Percentiles rank a stretch among this genome's conserved stretches.
Conservation (phyloP, 2,329 filamentous ascomycete species). For the Trichoderma sp. region DNA sequence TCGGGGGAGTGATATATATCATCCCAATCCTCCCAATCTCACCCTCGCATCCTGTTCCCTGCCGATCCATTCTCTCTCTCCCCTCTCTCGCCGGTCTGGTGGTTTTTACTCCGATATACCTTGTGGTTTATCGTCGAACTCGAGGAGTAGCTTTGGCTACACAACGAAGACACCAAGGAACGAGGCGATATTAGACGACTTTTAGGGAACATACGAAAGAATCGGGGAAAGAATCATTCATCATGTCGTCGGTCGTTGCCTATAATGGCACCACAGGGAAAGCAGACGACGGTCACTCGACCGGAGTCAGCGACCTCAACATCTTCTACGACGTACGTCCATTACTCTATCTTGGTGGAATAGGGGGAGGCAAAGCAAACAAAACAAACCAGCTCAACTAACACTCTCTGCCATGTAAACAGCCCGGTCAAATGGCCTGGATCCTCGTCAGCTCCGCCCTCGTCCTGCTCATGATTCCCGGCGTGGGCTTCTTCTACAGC, state of each 20-base stretch:
- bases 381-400: neutral
- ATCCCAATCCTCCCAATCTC: slow-evolving; percentile 1
- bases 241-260: slow-evolving; percentile 30
- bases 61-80: neutral
- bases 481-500: slow-evolving; percentile 93
- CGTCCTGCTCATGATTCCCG: slow-evolving; percentile 89
- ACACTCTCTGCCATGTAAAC: slow-evolving; percentile 6
- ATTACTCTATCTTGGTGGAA: neutral
- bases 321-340: slow-evolving; percentile 72
- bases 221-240: slow-evolving; percentile 5
- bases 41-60: neutral
- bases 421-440: slow-evolving; percentile 82
- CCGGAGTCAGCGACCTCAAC: slow-evolving; percentile 67
- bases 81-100: neutral
- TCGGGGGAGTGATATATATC: neutral
- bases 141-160: neutral
- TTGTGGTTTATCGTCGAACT: neutral
- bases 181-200: neutral
- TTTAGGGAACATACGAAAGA: neutral
- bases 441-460: slow-evolving; percentile 73
- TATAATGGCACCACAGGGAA: slow-evolving; percentile 52
- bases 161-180: neutral
- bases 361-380: neutral
- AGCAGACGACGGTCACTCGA: slow-evolving; percentile 52
- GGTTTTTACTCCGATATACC: neutral